phyloP scores from a whole-genome alignment of 768 basidiomycete genomes.

The Lyophyllum semitale region DNA sequence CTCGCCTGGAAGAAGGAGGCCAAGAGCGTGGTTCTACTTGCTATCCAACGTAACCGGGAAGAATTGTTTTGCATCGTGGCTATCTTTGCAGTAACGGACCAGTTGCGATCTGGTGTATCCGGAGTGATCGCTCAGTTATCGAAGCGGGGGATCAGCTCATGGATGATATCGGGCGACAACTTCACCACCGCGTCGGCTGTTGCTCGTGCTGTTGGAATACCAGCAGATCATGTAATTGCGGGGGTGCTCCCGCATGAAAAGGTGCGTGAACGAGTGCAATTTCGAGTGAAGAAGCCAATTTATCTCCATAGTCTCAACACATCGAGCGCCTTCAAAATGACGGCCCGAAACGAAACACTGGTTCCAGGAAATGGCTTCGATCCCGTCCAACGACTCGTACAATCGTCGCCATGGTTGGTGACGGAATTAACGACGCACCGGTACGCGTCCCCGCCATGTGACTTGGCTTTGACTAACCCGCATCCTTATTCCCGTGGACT shows the following conservation, averaged over 20 bases:
- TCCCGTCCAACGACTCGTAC: conserved; percentile 29
- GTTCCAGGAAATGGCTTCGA: conserved; percentile 2
- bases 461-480: not conserved
- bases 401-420: conserved; percentile 59
- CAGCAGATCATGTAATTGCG: conserved; percentile 69
- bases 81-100: conserved; percentile 66
- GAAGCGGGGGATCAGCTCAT: conserved; percentile 56
- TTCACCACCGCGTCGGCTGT: conserved; percentile 67
- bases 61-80: conserved; percentile 33
- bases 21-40: conserved; percentile 72
- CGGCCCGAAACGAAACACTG: conserved; percentile 1
- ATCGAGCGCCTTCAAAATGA: conserved; percentile 53
- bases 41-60: conserved; percentile 26
- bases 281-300: not conserved
- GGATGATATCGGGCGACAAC: conserved; percentile 85
- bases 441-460: conserved; percentile 20
- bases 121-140: conserved; percentile 56
- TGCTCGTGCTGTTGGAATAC: conserved; percentile 67
- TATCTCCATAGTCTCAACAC: conserved; percentile 48
- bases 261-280: conserved; percentile 31
- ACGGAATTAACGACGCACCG: conserved; percentile 66
- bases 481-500: not conserved
- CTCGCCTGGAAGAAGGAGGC: conserved; percentile 61
- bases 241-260: conserved; percentile 85
- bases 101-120: conserved; percentile 58